phyloP scores from a whole-genome alignment of 331 rosid genomes.

The Malus hybrid region DNA sequence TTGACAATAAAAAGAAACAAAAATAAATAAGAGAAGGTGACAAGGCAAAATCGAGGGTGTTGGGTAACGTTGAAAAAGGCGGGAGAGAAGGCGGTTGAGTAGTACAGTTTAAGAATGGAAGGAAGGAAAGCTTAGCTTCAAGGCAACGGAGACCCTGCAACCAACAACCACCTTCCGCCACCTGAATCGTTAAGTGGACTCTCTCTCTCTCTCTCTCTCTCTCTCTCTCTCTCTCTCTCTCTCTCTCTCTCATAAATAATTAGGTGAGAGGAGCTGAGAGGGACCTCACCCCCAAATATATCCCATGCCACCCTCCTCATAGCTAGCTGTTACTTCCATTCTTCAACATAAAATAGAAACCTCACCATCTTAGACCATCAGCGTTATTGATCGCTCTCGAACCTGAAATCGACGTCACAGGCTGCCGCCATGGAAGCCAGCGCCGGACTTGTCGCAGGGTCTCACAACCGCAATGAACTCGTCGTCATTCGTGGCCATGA shows the following conservation, averaged over 20 bases:
- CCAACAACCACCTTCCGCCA: slow-evolving; percentile 32
- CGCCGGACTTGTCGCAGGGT: slow-evolving; percentile 86
- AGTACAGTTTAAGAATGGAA: slow-evolving; percentile 23
- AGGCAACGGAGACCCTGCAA: slow-evolving; percentile 67
- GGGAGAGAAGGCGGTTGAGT: background rate
- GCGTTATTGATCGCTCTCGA: slow-evolving; percentile 1
- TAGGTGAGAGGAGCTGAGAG: slow-evolving; percentile 7
- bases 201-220: background rate
- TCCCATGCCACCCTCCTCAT: background rate
- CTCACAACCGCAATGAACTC: slow-evolving; percentile 84
- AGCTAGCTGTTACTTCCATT: background rate
- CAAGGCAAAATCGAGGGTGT: background rate
- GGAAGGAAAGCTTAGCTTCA: slow-evolving; percentile 52
- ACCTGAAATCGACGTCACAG: slow-evolving; percentile 1
- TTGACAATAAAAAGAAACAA: background rate
- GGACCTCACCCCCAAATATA: background rate
- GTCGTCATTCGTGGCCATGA: slow-evolving; percentile 81
- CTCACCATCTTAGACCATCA: slow-evolving; percentile 1
- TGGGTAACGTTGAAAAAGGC: too few species aligned
- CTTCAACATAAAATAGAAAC: slow-evolving; percentile 15
- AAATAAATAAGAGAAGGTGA: background rate
- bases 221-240: background rate
- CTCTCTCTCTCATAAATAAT: background rate
- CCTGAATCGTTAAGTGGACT: slow-evolving; percentile 25
- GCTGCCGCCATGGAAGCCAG: slow-evolving; percentile 71